phyloP scores from a whole-genome alignment of 1,284 basidiomycete genomes.

The Gomphus bonarii region DNA sequence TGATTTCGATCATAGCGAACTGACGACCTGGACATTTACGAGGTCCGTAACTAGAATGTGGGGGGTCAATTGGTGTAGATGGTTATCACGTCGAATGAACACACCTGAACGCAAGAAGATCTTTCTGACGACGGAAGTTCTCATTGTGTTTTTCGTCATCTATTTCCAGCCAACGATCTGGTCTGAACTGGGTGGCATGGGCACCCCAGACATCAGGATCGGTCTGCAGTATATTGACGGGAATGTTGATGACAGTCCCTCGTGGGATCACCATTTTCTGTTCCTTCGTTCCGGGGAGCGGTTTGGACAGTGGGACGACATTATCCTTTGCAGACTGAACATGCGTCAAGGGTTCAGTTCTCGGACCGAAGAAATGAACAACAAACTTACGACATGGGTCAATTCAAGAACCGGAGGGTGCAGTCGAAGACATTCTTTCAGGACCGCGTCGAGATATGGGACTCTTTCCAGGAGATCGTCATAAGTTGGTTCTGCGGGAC shows the following conservation, averaged over 20 bases:
- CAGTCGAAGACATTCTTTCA: slow-evolving; percentile 47
- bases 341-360: slow-evolving; percentile 22
- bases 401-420: slow-evolving; percentile 49
- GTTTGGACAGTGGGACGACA: slow-evolving; percentile 37
- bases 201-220: slow-evolving; percentile 44
- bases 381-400: slow-evolving; percentile 11
- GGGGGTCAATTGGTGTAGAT: neutral
- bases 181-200: slow-evolving; percentile 44
- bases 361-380: neutral
- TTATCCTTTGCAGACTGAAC: slow-evolving; percentile 38
- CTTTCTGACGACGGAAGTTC: slow-evolving; percentile 24
- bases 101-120: slow-evolving; percentile 46
- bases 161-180: slow-evolving; percentile 44
- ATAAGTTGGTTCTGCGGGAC: slow-evolving; percentile 33
- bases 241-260: slow-evolving; percentile 42
- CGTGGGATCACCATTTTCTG: slow-evolving; percentile 38
- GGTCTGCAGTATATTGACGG: slow-evolving; percentile 46
- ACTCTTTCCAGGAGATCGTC: slow-evolving; percentile 37
- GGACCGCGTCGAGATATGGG: slow-evolving; percentile 41
- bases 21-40: slow-evolving; percentile 44
- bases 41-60: slow-evolving; percentile 28
- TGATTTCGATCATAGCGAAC: slow-evolving; percentile 46
- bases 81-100: slow-evolving; percentile 27
- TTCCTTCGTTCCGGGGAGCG: slow-evolving; percentile 32
- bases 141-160: slow-evolving; percentile 16